These are phyloP conservation scores for Candida glucosophila DNA, from an alignment of 1,139 yeast genomes.

Conservation along the genomic window DNA sequence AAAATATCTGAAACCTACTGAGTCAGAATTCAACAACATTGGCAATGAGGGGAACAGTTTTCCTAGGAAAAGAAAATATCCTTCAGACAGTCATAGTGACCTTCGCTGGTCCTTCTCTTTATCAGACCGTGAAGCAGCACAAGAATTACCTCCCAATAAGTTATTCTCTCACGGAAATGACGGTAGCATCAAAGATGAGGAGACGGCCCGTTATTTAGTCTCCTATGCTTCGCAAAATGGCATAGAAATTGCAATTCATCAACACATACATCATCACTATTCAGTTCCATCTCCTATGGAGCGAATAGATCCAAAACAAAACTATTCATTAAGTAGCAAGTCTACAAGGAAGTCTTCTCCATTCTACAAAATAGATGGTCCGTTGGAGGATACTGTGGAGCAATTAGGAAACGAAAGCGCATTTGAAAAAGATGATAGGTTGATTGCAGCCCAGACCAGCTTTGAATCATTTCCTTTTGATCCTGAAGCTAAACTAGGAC, in stretches of 20 bases:
- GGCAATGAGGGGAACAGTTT: background rate
- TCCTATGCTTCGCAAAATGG: slow-evolving; percentile 54
- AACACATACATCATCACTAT: slow-evolving; percentile 73
- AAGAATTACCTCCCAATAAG: slow-evolving; percentile 13
- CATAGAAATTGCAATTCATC: slow-evolving; percentile 67
- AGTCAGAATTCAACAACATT: too few relatives aligned
- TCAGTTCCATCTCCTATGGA: slow-evolving; percentile 31
- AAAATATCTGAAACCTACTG: background rate
- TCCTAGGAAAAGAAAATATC: background rate
- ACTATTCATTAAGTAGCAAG: background rate
- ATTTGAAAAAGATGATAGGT: background rate
- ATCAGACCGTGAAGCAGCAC: slow-evolving; percentile 7
- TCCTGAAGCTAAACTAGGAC: slow-evolving; percentile 47
- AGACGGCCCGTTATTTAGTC: slow-evolving; percentile 47
- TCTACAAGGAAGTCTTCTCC: background rate
- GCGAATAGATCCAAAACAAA: slow-evolving; percentile 2
- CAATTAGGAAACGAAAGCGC: slow-evolving; percentile 1
- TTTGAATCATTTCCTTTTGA: slow-evolving; percentile 20
- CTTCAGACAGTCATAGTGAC: slow-evolving; percentile 5
- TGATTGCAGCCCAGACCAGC: background rate
- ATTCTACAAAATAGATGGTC: slow-evolving; percentile 3
- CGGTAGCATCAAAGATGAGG: slow-evolving; percentile 45
- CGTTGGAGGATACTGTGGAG: slow-evolving; percentile 1
- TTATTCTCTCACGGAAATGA: slow-evolving; percentile 22
- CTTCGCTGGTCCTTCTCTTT: slow-evolving; percentile 30